A percentile compares a stretch with the other conserved stretches of the same genome.
Evolutionary conservation across 2,329 filamentous ascomycete species (phyloP).

Genomic region (Chrysosphaeria jannelii): DNA sequence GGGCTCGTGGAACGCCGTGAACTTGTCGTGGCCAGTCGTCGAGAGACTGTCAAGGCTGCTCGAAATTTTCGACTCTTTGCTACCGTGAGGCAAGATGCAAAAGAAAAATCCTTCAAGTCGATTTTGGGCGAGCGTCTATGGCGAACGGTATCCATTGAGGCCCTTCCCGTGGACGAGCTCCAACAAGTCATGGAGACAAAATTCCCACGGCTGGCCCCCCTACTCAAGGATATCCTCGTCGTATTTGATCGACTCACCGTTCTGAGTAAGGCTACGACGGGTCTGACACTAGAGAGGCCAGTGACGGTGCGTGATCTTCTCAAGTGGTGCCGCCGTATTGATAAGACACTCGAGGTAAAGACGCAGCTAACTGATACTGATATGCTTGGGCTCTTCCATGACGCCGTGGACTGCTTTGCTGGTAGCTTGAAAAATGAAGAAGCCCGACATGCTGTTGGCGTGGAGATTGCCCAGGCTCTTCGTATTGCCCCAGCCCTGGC

Average conservation of each 20-base stretch:
- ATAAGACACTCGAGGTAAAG: constrained; percentile 32
- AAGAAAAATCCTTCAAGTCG: constrained; percentile 36
- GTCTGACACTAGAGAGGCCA: constrained; percentile 15
- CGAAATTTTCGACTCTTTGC: constrained; percentile 76
- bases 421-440: constrained; percentile 42
- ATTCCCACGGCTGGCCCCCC: constrained; percentile 38
- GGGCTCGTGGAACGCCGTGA: constrained; percentile 84
- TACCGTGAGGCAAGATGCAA: constrained; percentile 48
- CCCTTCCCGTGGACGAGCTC: constrained; percentile 39
- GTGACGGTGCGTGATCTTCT: constrained; percentile 40
- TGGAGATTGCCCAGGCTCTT: constrained; percentile 57
- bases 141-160: constrained; percentile 40
- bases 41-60: constrained; percentile 56
- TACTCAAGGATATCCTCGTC: constrained; percentile 24
- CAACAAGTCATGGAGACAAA: constrained; percentile 38
- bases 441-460: constrained; percentile 26
- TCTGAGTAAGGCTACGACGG: constrained; percentile 3
- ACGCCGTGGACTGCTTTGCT: constrained; percentile 77
- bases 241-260: constrained; percentile 23
- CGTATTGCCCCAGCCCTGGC: constrained; percentile 59
- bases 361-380: constrained; percentile 21
- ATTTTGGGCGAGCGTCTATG: constrained; percentile 71
- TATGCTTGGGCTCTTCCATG: constrained; percentile 67
- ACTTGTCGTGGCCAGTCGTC: constrained; percentile 64
- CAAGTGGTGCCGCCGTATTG: constrained; percentile 65